Percentiles rank a stretch among this genome's conserved stretches.
Evolutionary conservation across 345 rosid species (phyloP).

Genomic region (Aquilaria yunnanensis): DNA sequence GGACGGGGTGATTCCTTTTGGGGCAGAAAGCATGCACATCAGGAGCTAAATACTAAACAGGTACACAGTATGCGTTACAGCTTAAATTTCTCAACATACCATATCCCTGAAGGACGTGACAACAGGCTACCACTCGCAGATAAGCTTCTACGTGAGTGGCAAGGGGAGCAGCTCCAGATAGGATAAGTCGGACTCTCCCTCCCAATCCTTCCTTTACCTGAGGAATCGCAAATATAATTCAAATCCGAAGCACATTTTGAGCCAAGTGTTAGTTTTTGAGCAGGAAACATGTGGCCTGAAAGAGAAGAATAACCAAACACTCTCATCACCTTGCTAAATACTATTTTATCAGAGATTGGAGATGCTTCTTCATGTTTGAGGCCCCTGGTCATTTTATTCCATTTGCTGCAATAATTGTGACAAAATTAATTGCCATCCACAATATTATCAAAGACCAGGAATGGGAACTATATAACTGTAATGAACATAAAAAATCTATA

Average conservation of each 20-base stretch:
- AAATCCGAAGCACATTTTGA: slow-evolving; percentile 5
- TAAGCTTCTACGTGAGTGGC: slow-evolving; percentile 78
- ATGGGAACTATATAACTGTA: no score
- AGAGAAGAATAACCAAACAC: background rate
- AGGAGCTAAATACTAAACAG: background rate
- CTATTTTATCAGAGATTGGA: slow-evolving; percentile 79
- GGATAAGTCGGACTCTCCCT: slow-evolving; percentile 80
- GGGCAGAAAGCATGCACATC: slow-evolving; percentile 1
- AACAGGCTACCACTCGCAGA: slow-evolving; percentile 92
- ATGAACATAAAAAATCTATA: no score
- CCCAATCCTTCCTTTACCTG: slow-evolving; percentile 95
- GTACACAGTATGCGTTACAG: background rate
- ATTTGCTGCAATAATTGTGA: slow-evolving; percentile 50
- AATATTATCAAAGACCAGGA: no score
- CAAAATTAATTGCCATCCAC: background rate
- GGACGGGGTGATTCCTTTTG: slow-evolving; percentile 4
- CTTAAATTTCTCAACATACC: slow-evolving; percentile 33
- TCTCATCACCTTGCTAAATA: slow-evolving; percentile 66
- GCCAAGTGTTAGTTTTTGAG: background rate
- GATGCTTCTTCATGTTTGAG: slow-evolving; percentile 58
- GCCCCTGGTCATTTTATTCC: slow-evolving; percentile 58
- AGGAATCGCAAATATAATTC: slow-evolving; percentile 10
- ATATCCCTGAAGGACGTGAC: slow-evolving; percentile 97
- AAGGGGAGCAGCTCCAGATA: slow-evolving; percentile 97
- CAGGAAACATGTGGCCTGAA: background rate